Conservation (phyloP, 129 eudicot species). For the Gnaphalium uliginosum region DNA sequence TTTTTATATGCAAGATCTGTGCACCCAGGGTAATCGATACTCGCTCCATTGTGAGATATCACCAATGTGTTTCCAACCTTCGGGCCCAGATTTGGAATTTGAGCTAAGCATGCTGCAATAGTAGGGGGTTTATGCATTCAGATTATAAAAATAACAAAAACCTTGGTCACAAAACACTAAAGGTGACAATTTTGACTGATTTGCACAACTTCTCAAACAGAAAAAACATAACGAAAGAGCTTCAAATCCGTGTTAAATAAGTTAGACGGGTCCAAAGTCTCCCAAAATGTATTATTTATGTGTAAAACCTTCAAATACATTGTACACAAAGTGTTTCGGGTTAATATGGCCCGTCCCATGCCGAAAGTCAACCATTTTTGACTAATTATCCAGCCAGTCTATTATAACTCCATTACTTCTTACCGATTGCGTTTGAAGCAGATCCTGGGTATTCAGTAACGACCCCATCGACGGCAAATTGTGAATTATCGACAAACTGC, state of each 20-base stretch:
- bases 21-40: conserved; percentile 78
- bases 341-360: not conserved
- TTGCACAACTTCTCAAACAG: not conserved
- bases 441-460: conserved; percentile 79
- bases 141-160: not conserved
- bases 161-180: not conserved
- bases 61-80: conserved; percentile 45
- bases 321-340: not conserved
- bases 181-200: not conserved
- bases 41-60: conserved; percentile 87
- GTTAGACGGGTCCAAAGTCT: not conserved
- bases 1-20: conserved; percentile 84
- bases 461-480: conserved; percentile 85
- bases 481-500: conserved; percentile 60
- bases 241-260: not conserved
- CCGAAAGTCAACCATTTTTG: not conserved
- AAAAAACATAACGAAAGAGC: too few species aligned
- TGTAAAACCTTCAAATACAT: not conserved
- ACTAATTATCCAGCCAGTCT: not conserved
- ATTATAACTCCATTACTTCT: not conserved
- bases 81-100: conserved; percentile 40
- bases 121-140: not conserved
- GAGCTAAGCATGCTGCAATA: conserved; percentile 82
- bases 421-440: conserved; percentile 78
- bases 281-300: not conserved